Conservation (phyloP, 2,329 filamentous ascomycete genomes). For the Cordyceps farinosa region DNA sequence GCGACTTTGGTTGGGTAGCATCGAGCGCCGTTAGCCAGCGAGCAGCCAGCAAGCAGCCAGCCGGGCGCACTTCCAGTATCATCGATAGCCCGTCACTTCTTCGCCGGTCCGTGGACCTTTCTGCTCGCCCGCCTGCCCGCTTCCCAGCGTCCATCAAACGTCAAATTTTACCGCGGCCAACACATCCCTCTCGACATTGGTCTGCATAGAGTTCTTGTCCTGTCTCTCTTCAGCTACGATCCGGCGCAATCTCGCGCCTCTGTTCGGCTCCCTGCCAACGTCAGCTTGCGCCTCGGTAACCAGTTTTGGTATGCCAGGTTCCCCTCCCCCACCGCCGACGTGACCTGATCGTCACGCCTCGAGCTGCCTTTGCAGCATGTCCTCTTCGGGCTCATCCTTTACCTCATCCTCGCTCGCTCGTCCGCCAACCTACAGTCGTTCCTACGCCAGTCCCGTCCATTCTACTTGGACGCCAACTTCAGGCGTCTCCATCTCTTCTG, state of each 20-base stretch:
- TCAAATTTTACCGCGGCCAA: neutral
- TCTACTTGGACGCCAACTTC: conserved; percentile 46
- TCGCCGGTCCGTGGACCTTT: conserved; percentile 1
- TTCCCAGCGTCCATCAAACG: neutral
- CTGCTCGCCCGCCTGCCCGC: neutral
- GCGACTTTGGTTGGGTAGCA: neutral
- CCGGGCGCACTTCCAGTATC: neutral
- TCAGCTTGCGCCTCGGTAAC: conserved; percentile 17
- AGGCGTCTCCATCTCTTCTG: conserved; percentile 42
- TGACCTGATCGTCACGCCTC: conserved; percentile 17
- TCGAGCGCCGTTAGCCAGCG: conserved; percentile 10
- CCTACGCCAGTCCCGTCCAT: conserved; percentile 42
- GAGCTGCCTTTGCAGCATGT: conserved; percentile 33
- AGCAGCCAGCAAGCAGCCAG: neutral
- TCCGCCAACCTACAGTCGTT: conserved; percentile 39
- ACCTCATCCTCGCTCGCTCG: conserved; percentile 43
- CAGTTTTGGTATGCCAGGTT: conserved; percentile 16
- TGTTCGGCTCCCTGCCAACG: conserved; percentile 11
- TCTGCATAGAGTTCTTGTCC: neutral
- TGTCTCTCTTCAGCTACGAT: neutral
- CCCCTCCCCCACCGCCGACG: conserved; percentile 19
- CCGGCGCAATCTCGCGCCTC: conserved; percentile 1
- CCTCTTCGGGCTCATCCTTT: conserved; percentile 48
- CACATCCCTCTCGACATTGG: neutral
- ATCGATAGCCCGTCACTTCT: conserved; percentile 2